Evolutionary conservation across 192 early-diverging fungal genomes (phyloP).

Genomic region (Martensiomyces pterosporus): DNA sequence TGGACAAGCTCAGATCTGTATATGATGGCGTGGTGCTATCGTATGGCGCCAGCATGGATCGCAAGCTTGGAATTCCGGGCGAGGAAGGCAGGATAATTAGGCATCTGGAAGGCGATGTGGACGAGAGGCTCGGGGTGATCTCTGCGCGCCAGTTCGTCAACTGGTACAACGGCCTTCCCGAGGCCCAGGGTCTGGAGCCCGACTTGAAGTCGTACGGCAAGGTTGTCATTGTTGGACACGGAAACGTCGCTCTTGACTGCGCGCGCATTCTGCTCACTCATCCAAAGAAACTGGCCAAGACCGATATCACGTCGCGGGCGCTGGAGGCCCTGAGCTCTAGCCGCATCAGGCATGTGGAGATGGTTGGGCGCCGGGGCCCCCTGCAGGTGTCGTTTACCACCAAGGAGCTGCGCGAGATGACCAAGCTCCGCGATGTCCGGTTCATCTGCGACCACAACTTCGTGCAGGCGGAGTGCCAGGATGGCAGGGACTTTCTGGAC

Average conservation of each 20-base stretch:
- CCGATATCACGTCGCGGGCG: slow-evolving; percentile 81
- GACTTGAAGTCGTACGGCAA: slow-evolving; percentile 69
- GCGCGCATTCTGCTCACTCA: slow-evolving; percentile 79
- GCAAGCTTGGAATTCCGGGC: slow-evolving; percentile 60
- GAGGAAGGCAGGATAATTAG: no score
- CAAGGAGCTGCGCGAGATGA: slow-evolving; percentile 95
- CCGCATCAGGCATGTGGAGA: slow-evolving; percentile 72
- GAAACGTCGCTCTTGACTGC: slow-evolving; percentile 92
- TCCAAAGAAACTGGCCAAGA: slow-evolving; percentile 66
- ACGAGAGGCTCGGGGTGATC: slow-evolving; percentile 51
- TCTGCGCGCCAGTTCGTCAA: slow-evolving; percentile 84
- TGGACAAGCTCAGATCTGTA: slow-evolving; percentile 51
- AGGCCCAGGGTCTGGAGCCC: slow-evolving; percentile 54
- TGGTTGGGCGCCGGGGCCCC: slow-evolving; percentile 90
- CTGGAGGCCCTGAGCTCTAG: slow-evolving; percentile 62
- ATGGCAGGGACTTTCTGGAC: slow-evolving; percentile 28
- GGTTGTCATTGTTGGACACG: slow-evolving; percentile 83
- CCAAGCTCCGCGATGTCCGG: slow-evolving; percentile 59
- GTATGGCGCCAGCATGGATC: slow-evolving; percentile 79
- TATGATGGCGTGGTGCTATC: slow-evolving; percentile 81
- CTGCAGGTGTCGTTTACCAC: slow-evolving; percentile 90
- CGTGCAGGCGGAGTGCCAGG: slow-evolving; percentile 52
- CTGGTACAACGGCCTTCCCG: slow-evolving; percentile 92
- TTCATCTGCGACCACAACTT: slow-evolving; percentile 63
- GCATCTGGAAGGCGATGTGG: no score